A percentile compares a stretch with the other conserved stretches of the same genome.
These are phyloP conservation scores for Trametes sp. DNA, from an alignment of 1,284 basidiomycete species.

Conservation along the genomic window DNA sequence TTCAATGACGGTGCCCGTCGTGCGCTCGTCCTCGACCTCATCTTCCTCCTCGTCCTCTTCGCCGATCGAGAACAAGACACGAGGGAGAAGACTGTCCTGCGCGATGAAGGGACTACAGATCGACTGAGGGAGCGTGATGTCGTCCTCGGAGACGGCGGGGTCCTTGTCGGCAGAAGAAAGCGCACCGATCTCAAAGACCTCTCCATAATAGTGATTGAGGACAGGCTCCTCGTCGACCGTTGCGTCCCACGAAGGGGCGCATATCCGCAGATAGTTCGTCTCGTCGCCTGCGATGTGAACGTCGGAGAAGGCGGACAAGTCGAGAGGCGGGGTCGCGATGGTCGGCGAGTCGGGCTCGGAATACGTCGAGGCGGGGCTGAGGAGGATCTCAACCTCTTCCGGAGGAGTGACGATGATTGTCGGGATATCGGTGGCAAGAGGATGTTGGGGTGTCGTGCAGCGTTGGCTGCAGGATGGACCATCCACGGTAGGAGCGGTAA, in stretches of 20 bases:
- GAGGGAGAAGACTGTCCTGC: background rate
- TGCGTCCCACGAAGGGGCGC: background rate
- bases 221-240: background rate
- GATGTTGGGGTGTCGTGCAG: too few relatives aligned
- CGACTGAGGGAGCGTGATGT: background rate
- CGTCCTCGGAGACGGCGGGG: background rate
- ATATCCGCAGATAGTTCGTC: background rate
- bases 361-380: background rate
- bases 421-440: background rate
- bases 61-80: too few relatives aligned
- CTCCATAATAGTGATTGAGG: background rate
- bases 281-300: background rate
- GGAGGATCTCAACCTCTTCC: background rate
- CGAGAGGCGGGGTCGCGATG: background rate
- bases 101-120: background rate
- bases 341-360: conserved; percentile 4
- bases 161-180: background rate
- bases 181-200: background rate
- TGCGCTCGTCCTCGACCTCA: too few relatives aligned
- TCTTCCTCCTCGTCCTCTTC: too few relatives aligned
- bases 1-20: too few relatives aligned
- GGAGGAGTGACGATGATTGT: background rate
- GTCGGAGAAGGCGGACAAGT: background rate
- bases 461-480: background rate
- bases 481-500: too few relatives aligned